These are phyloP conservation scores for Camellia oleifera DNA, from an alignment of 179 eudicot genomes.

Conservation along the genomic window DNA sequence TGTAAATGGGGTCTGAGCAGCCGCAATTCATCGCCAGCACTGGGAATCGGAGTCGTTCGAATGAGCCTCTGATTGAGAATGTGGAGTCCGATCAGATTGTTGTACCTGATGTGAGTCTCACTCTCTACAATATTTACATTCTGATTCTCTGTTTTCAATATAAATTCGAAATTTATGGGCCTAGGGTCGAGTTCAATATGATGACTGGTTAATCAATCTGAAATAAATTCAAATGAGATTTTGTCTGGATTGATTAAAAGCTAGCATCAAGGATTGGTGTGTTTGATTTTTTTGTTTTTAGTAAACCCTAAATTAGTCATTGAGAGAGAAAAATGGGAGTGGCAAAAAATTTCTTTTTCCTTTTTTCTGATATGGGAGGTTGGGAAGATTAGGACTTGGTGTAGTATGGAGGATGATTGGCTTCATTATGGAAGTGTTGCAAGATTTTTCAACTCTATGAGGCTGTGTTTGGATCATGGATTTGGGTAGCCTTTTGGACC, in stretches of 20 bases:
- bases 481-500: too few species aligned
- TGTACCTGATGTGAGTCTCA: constrained; percentile 68
- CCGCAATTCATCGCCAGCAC: constrained; percentile 71
- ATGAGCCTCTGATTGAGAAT: constrained; percentile 51
- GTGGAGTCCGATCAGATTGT: constrained; percentile 63
- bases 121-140: not conserved
- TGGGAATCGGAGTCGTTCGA: constrained; percentile 31
- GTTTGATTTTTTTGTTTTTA: not conserved
- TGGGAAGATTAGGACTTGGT: not conserved
- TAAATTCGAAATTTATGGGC: not conserved
- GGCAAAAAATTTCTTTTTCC: not conserved
- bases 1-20: constrained; percentile 36
- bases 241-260: not conserved
- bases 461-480: too few species aligned
- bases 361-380: not conserved
- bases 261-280: not conserved
- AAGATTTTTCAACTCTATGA: not conserved
- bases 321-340: not conserved
- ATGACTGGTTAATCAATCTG: not conserved
- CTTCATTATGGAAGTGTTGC: not conserved
- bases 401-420: not conserved
- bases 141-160: not conserved
- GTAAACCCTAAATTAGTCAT: not conserved
- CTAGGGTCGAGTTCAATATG: not conserved
- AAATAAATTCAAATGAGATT: not conserved